Base-by-base conservation (phyloP, 495 filamentous ascomycete genomes). In the Venustampulla echinocandica region DNA sequence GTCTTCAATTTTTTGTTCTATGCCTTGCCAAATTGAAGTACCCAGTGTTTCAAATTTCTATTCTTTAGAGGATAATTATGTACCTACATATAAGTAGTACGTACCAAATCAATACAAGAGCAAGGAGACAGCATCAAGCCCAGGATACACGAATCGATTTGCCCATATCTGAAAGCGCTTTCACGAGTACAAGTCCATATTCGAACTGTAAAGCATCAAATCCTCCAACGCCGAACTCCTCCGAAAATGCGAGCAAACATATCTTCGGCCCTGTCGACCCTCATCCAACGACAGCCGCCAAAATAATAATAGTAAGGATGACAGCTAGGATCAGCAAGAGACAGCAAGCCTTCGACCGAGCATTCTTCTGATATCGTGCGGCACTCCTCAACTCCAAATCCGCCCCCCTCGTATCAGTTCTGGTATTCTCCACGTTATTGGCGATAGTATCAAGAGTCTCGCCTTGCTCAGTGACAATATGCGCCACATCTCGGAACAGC, bases 401-500 rank as follows among this genome's bases (percentile, higher is more conserved):
- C 18, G 92, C 92, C 11, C 88, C 89, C 36, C 76, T 74, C 3
- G 88, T 93, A 56, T 90, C 80, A 24, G 79, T 77, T 43, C 78
- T 76, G 46, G 90, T 85, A 47, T 78, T 80, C 58, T 90, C 75
- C 4, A 96, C 86, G 59, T 96, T 94, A 47, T 82, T 80, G 50
- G 77, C 78, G 57, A 99, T 95, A 40, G 86, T 86, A 63, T 95
- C 87, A 10, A 99, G 70, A 62, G 82, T 75, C 34, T 84, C 87
- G 11, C 92, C 93, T 67, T 99, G 92, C 64, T 95, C 90, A 53
- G 77, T 77, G 28, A 99, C 90, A 55, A 98, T 96, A 56, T 93
- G 87, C 32, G 92, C 93, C 19, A 98, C 86, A 67, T 99, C 93
- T 32, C 88, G 75, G 72, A 97, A 98, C 23, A 98, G 72, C 62